These are phyloP conservation scores for Phanerochaete carnosa DNA, from an alignment of 768 basidiomycete species.

Conservation along the genomic window DNA sequence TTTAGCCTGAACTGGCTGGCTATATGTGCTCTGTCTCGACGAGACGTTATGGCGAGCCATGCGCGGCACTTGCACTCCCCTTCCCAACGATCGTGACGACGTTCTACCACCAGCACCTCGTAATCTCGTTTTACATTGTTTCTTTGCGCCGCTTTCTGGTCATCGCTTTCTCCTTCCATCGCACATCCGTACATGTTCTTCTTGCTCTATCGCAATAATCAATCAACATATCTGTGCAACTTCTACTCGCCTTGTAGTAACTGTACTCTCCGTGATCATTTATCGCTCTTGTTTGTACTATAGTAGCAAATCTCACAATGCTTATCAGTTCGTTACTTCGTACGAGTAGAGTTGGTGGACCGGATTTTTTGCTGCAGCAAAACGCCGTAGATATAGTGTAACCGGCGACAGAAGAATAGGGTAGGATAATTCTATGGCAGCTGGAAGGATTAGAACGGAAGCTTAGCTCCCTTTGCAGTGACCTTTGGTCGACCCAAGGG, in stretches of 20 bases:
- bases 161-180: not conserved
- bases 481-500: constrained; percentile 6
- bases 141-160: not conserved
- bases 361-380: too few relatives aligned
- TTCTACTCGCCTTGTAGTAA: not conserved
- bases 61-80: not conserved
- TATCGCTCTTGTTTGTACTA: not conserved
- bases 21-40: not conserved
- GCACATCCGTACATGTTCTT: not conserved
- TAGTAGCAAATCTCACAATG: not conserved
- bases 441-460: constrained; percentile 10
- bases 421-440: not conserved
- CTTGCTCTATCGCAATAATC: not conserved
- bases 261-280: not conserved
- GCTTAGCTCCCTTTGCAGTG: constrained; percentile 8
- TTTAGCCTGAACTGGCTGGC: not conserved
- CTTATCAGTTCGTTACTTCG: not conserved
- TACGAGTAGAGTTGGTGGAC: too few relatives aligned
- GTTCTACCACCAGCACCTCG: too few relatives aligned
- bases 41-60: too few relatives aligned
- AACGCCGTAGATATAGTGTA: too few relatives aligned
- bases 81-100: not conserved
- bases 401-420: too few relatives aligned
- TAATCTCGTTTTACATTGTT: not conserved
- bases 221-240: not conserved